Conservation (phyloP, 2,329 filamentous ascomycete species). For the Neonectria neomacrospora region DNA sequence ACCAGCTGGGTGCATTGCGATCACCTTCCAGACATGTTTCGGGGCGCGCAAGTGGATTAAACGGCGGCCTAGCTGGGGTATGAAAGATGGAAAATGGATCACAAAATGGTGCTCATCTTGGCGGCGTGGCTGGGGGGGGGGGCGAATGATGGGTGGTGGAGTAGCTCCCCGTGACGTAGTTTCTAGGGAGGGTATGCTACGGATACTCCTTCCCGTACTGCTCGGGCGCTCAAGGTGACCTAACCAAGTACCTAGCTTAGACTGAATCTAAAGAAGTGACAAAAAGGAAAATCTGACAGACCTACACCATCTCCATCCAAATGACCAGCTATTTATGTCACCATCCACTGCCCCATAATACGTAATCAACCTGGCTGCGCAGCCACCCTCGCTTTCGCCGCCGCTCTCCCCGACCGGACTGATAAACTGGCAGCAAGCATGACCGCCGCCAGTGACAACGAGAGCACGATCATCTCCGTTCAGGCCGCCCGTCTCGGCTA, state of each 20-base stretch:
- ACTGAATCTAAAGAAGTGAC: neutral
- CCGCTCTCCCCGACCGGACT: conserved; percentile 16
- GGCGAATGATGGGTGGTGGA: conserved; percentile 15
- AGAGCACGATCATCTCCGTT: conserved; percentile 18
- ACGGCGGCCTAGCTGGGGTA: conserved; percentile 5
- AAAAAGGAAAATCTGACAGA: conserved; percentile 5
- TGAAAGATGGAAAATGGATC: conserved; percentile 6
- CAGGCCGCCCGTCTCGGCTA: conserved; percentile 20
- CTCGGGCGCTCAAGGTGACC: conserved; percentile 10
- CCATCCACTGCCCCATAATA: conserved; percentile 9
- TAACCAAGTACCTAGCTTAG: neutral
- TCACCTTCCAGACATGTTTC: neutral
- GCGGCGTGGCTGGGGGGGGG: conserved; percentile 21
- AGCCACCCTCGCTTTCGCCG: conserved; percentile 26
- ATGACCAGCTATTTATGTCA: neutral
- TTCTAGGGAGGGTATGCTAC: neutral
- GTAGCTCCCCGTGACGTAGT: conserved; percentile 23
- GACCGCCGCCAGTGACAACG: neutral
- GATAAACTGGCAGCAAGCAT: conserved; percentile 2
- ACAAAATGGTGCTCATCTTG: conserved; percentile 12
- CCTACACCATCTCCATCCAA: no score
- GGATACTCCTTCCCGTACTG: neutral
- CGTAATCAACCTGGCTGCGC: conserved; percentile 29
- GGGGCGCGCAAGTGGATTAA: neutral
- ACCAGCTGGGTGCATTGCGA: neutral